Conservation (phyloP, 129 eudicot species). For the Chrysanthemum makinoi region DNA sequence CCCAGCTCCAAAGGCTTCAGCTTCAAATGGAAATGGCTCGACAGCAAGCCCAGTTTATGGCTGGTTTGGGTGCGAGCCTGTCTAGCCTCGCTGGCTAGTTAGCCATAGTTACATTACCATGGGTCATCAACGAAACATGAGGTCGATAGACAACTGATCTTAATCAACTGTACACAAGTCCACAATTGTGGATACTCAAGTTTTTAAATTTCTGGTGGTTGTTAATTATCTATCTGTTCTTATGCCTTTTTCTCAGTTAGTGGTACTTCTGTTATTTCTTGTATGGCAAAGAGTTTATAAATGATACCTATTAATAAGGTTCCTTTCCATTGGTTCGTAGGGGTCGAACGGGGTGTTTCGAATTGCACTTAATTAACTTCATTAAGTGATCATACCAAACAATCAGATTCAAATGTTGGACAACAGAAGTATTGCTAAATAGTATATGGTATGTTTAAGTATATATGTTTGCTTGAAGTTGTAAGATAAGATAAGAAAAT, state of each 20-base stretch:
- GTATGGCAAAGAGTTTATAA: background rate
- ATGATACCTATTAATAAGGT: background rate
- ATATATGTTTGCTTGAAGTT: no score
- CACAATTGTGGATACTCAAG: background rate
- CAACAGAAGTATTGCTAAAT: no score
- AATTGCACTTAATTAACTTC: no score
- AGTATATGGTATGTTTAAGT: no score
- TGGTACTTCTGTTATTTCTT: conserved; percentile 12
- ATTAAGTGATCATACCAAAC: no score
- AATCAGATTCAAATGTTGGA: no score
- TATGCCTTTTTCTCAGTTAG: background rate
- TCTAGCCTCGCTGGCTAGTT: background rate
- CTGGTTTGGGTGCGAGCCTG: conserved; percentile 35
- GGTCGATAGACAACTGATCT: conserved; percentile 2
- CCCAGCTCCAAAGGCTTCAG: conserved; percentile 38
- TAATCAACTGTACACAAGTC: background rate
- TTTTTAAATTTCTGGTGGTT: background rate
- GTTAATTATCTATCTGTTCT: conserved; percentile 3
- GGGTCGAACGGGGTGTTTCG: background rate
- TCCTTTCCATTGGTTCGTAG: background rate
- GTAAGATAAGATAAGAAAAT: no score
- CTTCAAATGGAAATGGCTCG: conserved; percentile 38
- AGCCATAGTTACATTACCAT: background rate
- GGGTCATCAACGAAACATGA: no score
- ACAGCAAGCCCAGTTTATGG: conserved; percentile 34